Base-by-base conservation (phyloP, 495 filamentous ascomycete species). In the Jackrogersella minutella region DNA sequence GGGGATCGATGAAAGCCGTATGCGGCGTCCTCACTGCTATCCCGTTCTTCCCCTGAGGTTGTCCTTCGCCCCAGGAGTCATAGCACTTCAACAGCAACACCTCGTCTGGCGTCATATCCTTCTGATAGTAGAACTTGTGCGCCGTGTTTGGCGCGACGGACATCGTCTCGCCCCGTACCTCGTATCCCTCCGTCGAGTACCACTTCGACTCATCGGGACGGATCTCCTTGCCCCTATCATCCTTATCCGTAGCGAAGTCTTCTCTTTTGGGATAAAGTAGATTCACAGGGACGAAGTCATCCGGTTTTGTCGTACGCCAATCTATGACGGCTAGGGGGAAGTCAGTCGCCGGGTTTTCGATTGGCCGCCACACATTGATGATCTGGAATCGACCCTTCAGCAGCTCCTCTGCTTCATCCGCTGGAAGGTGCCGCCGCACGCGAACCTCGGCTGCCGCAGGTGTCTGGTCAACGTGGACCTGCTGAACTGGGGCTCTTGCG, bases 381-480 rank as follows among this genome's bases (percentile, higher is more conserved):
- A 96, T 87, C 58, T 92, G 86, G 73, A 87, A 91, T 0, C 92
- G 82, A 3, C 83, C 55, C 22, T 81, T 64, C 0, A 91, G 77
- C 0, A 93, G 77, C 47, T 74, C 77, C 11, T 86, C 85, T 0
- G 88, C 85, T 10, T 84, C 79, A 7, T 84, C 84, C 0, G 68
- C 26, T 0, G 80, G 66, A 0, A 91, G 60, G 71, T 97, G 92
- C 0, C 85, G 79, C 2, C 82, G 69, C 28, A 96, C 90, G 11
- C 93, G 86, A 21, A 79, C 78, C 5, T 72, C 84, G 0, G 89
- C 89, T 0, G 90, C 88, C 8, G 71, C 70, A 13, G 84, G 71
- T 0, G 91, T 95, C 74, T 97, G 93, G 70, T 97, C 93, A 51
- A 94, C 91, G 76, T 97, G 93, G 0, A 90, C 91, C 17, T 84